Base-by-base conservation (phyloP, 805 yeast genomes). In the Zygotorulaspora florentina region DNA sequence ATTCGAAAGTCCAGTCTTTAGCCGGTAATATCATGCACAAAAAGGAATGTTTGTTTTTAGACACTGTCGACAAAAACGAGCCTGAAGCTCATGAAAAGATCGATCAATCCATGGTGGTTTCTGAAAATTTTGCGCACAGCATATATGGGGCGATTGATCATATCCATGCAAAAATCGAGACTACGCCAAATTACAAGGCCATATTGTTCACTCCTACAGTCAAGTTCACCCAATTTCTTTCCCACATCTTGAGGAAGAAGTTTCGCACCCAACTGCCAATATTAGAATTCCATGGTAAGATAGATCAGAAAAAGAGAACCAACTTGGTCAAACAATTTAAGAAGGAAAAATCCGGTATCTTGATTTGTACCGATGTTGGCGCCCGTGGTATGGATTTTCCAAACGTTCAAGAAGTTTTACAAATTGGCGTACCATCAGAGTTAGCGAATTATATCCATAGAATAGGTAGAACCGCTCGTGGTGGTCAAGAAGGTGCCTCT, bases 351-450 rank as follows among this genome's bases (percentile, higher is more conserved):
- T 47, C 57, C 8, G 85, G 87, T 45, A 61, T 90, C 37, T 73
- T 91, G 46, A 78, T 91, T 44, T 83, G 91, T 45, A 86, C 96
- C 6, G 96, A 89, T 67, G 97, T 91, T 48, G 95, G 90, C 50
- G 96, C 97, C 11, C 81, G 98, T 69, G 98, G 98, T 55, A 82
- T 91, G 84, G 97, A 91, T 71, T 87, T 91, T 75, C 93, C 90
- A 46, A 79, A 80, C 56, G 95, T 91, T 25, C 69, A 88, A 20
- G 87, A 87, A 61, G 97, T 91, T 42, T 70, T 85, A 56, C 97
- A 91, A 70, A 65, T 87, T 44, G 86, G 91, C 54, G 75, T 82
- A n/a, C 87, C 93, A 50, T 68, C 74, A 39, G 87, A 83, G 47
- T 67, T 80, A 18, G 79, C 90, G n/a, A 83, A 85, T 52, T 89